Conservation (phyloP, 768 basidiomycete species). For the Suillus hirtellus region DNA sequence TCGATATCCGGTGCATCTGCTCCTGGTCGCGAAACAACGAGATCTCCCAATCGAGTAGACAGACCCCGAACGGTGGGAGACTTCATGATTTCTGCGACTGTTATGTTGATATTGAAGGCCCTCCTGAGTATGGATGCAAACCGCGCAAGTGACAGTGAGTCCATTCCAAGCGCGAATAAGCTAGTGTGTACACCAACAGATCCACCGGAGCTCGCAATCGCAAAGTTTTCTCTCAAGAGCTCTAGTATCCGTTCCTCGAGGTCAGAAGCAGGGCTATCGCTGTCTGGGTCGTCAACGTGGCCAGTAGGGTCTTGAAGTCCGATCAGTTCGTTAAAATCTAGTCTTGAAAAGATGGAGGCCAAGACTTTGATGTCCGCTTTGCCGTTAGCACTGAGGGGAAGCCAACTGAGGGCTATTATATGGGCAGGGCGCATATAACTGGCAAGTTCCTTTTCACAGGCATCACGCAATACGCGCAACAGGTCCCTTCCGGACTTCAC, state of each 20-base stretch:
- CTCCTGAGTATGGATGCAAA: conserved; percentile 26
- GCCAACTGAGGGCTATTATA: conserved; percentile 47
- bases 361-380: conserved; percentile 35
- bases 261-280: conserved; percentile 14
- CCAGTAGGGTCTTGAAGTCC: conserved; percentile 9
- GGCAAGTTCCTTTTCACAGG: conserved; percentile 44
- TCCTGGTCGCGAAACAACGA: neutral
- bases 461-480: conserved; percentile 26
- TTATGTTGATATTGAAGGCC: conserved; percentile 18
- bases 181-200: conserved; percentile 22
- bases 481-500: conserved; percentile 33
- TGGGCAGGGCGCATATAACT: conserved; percentile 54
- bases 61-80: conserved; percentile 23
- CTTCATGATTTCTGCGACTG: conserved; percentile 34
- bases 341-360: conserved; percentile 25
- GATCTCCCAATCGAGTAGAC: conserved; percentile 18
- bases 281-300: neutral
- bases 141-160: conserved; percentile 29
- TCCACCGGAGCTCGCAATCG: neutral
- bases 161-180: conserved; percentile 36
- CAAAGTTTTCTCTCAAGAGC: conserved; percentile 5
- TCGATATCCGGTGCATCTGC: conserved; percentile 4
- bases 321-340: conserved; percentile 24
- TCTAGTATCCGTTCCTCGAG: conserved; percentile 26
- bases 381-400: conserved; percentile 45